Conservation (phyloP, 495 filamentous ascomycete species). For the Sphaerosporella brunnea region DNA sequence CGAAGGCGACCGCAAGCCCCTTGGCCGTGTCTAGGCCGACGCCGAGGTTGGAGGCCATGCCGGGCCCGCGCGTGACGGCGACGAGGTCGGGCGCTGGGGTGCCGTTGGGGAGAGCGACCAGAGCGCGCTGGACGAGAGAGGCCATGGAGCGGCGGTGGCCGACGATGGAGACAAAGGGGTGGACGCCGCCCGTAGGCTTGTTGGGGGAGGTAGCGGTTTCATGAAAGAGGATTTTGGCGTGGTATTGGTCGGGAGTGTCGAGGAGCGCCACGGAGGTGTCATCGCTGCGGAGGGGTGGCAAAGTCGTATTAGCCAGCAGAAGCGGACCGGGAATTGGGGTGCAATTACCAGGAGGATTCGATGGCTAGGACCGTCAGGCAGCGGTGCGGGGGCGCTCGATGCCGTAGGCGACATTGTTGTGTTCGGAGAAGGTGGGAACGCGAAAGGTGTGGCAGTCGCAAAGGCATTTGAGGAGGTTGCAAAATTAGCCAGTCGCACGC, state of each 20-base stretch:
- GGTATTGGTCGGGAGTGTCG: conserved; percentile 38
- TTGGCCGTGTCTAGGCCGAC: conserved; percentile 73
- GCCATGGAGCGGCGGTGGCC: conserved; percentile 56
- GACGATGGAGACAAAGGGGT: conserved; percentile 53
- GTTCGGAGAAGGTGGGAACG: not conserved
- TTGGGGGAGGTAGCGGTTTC: conserved; percentile 68
- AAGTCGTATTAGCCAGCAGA: not conserved
- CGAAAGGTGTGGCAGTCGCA: not conserved
- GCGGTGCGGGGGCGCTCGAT: conserved; percentile 1
- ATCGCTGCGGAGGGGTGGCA: conserved; percentile 39
- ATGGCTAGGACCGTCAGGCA: conserved; percentile 45
- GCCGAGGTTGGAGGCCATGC: conserved; percentile 59
- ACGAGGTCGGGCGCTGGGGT: conserved; percentile 54
- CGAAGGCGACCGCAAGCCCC: conserved; percentile 67
- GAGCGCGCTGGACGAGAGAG: conserved; percentile 44
- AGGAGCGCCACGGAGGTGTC: conserved; percentile 85
- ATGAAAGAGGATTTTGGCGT: conserved; percentile 52
- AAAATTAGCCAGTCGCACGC: not conserved
- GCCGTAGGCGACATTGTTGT: not conserved
- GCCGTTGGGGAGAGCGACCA: conserved; percentile 35
- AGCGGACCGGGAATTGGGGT: not conserved
- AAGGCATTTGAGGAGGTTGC: not conserved
- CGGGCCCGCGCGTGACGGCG: conserved; percentile 72
- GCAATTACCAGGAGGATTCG: conserved; percentile 63
- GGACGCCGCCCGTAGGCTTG: conserved; percentile 50